Evolutionary conservation across 352 stramenopile genomes (phyloP), one percentile per base, ranked within the genome.

Genomic region (Phytopythium ostracodes): DNA sequence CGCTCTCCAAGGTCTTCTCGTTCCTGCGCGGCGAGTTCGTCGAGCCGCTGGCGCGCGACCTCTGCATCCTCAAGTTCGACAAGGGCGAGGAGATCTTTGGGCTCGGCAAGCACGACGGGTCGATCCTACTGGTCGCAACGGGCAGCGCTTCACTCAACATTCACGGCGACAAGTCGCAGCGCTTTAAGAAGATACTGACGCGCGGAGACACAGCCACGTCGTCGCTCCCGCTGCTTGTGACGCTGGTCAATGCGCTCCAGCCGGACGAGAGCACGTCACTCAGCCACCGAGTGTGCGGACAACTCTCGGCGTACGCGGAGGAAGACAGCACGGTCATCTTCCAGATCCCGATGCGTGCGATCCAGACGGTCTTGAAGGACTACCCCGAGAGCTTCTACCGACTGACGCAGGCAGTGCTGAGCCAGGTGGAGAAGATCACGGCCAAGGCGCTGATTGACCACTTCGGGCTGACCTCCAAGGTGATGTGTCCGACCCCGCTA

Each of bases 381-480:
- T 84, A 89, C 42, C 84, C 87, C 6, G 82, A 92, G 43, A 81
- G 76, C 15, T 87, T 92, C 54, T 89, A 89, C 36, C 84, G 84
- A 36, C 65, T 94, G 2, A 74, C 83, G 5, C 84, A 96, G 66
- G 76, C 83, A 4, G 77, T 80, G 17, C 62, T 96, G 22, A 90
- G 75, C 59, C 87, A 96, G 75, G 76, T 91, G 31, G 84, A 96
- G 63, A 89, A 88, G 50, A 90, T 96, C 57, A 93, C 87, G 2
- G 63, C 76, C 7, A 89, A 88, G 50, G 87, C 87, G 10, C 60
- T 96, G 9, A 76, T 93, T 25, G 81, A 96, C 55, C 86, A 96
- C 54, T 96, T 96, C 66, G 87, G 87, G 11, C 56, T 93, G 10
- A 63, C 67, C 9, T 64, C 67, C 0, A 73, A 78, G 61, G 78